A percentile compares a stretch with the other conserved stretches of the same genome.
These are phyloP conservation scores for Populus davidiana DNA, from an alignment of 345 rosid genomes.

Conservation along the genomic window DNA sequence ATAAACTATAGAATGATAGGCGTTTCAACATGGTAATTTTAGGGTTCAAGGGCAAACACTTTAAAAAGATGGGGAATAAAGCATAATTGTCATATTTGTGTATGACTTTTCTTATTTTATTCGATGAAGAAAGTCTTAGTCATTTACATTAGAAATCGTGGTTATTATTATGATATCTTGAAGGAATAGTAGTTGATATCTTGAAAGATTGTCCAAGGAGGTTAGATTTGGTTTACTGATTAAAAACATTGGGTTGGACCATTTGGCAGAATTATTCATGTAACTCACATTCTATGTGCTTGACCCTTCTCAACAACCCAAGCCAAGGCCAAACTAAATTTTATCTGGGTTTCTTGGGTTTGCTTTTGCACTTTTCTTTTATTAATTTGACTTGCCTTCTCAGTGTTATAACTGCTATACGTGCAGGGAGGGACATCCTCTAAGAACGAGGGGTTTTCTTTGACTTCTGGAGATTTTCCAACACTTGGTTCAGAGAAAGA, in stretches of 20 bases:
- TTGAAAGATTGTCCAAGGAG: neutral
- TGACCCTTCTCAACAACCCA: neutral
- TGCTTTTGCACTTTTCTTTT: neutral
- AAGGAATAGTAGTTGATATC: neutral
- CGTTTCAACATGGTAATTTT: neutral
- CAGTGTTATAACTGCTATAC: slow-evolving; percentile 10
- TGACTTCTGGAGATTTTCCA: slow-evolving; percentile 92
- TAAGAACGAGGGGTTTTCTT: slow-evolving; percentile 77
- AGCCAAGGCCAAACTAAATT: neutral
- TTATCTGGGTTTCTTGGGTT: neutral
- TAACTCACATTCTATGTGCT: neutral
- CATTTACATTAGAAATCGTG: neutral
- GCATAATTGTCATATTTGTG: neutral
- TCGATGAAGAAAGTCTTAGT: neutral
- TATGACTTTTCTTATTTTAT: neutral
- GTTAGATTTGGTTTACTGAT: slow-evolving; percentile 5
- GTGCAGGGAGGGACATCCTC: slow-evolving; percentile 64
- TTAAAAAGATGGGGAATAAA: neutral
- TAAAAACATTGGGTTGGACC: neutral
- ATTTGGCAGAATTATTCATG: neutral
- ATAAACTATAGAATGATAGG: neutral
- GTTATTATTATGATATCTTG: neutral
- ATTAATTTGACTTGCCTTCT: slow-evolving; percentile 10
- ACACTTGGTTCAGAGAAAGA: slow-evolving; percentile 87
- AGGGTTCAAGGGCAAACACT: neutral